Percentiles rank a stretch among this genome's conserved stretches.
phyloP scores from a whole-genome alignment of 2,329 filamentous ascomycete genomes.

The Aspergillus sp. region DNA sequence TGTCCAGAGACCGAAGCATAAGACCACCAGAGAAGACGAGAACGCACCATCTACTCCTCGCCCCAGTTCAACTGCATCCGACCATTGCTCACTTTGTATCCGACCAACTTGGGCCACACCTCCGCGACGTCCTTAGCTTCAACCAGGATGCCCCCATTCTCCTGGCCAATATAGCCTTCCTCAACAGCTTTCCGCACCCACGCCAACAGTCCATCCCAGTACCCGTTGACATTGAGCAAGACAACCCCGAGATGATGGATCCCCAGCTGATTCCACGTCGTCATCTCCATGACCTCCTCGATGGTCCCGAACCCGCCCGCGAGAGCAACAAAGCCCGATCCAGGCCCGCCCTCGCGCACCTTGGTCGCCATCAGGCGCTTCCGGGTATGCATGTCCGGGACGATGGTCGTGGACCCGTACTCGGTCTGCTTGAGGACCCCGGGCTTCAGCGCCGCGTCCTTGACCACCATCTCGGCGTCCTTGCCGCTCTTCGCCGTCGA shows the following conservation, averaged over 20 bases:
- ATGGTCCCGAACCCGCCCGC: conserved; percentile 90
- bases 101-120: conserved; percentile 66
- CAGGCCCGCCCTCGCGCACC: conserved; percentile 76
- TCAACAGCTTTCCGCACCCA: conserved; percentile 78
- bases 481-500: conserved; percentile 42
- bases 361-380: conserved; percentile 92
- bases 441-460: conserved; percentile 44
- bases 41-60: conserved; percentile 49
- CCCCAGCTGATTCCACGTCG: conserved; percentile 91
- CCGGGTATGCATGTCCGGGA: conserved; percentile 92
- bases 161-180: conserved; percentile 71
- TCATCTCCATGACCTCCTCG: conserved; percentile 95
- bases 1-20: not conserved
- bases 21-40: not conserved
- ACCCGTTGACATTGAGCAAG: conserved; percentile 82
- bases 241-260: conserved; percentile 81
- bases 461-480: conserved; percentile 55
- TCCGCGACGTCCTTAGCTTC: conserved; percentile 72
- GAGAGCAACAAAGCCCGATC: conserved; percentile 85
- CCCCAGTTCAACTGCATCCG: conserved; percentile 83
- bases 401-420: conserved; percentile 84
- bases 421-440: conserved; percentile 38
- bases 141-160: conserved; percentile 73
- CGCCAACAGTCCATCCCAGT: conserved; percentile 81
- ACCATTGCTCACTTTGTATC: conserved; percentile 74